Percentiles rank a stretch among this genome's conserved stretches.
These are phyloP conservation scores for Arachnomyces sp. DNA, from an alignment of 2,329 filamentous ascomycete genomes.

Conservation along the genomic window DNA sequence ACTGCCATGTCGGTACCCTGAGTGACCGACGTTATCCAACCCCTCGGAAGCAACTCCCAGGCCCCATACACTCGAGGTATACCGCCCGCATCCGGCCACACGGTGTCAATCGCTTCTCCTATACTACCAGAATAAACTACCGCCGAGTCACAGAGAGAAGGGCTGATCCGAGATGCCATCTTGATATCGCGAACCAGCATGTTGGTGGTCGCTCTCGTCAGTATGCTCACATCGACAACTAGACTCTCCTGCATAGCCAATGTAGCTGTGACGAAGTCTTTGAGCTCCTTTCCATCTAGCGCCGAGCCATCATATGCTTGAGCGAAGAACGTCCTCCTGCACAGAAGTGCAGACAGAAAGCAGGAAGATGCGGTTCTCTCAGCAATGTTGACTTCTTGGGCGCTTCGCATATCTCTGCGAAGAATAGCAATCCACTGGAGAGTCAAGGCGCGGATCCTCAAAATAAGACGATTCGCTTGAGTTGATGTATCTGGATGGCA, in stretches of 20 bases:
- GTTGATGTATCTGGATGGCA: slow-evolving; percentile 11
- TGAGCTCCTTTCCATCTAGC: slow-evolving; percentile 9
- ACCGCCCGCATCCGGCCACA: neutral
- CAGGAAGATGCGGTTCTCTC: slow-evolving; percentile 38
- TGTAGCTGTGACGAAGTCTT: slow-evolving; percentile 32
- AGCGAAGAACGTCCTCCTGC: slow-evolving; percentile 38
- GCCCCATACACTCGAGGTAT: neutral
- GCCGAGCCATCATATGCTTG: too few relatives aligned
- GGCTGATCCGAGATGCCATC: slow-evolving; percentile 28
- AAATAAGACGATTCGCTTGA: slow-evolving; percentile 28
- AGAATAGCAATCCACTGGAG: slow-evolving; percentile 44
- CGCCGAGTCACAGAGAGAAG: slow-evolving; percentile 27
- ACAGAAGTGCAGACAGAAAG: slow-evolving; percentile 50
- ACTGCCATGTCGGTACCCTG: slow-evolving; percentile 19
- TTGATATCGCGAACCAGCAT: slow-evolving; percentile 38
- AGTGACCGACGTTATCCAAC: slow-evolving; percentile 12
- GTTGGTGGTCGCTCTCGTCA: slow-evolving; percentile 28
- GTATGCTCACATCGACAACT: slow-evolving; percentile 25
- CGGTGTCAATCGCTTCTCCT: neutral
- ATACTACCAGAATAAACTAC: slow-evolving; percentile 13
- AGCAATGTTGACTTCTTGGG: slow-evolving; percentile 30
- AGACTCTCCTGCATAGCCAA: slow-evolving; percentile 42
- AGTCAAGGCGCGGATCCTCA: slow-evolving; percentile 35
- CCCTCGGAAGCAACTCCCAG: neutral
- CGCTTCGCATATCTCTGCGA: slow-evolving; percentile 36